phyloP scores from a whole-genome alignment of 2,329 filamentous ascomycete genomes.

The Cryphonectria naterciae region DNA sequence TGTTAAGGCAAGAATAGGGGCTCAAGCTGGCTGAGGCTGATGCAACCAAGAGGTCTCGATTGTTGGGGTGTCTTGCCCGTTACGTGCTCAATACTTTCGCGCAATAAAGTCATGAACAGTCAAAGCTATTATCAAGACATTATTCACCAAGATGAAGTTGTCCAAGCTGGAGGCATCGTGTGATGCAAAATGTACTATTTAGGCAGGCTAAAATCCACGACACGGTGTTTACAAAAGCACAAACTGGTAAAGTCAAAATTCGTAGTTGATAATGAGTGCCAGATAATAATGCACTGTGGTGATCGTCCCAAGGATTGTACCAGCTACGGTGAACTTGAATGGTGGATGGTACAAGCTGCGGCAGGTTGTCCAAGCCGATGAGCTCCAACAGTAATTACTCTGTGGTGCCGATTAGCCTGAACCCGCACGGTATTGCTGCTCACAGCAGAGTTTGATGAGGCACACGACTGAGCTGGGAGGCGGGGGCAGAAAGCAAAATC shows the following conservation, averaged over 20 bases:
- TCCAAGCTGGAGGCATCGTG: neutral
- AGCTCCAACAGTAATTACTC: conserved; percentile 1
- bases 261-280: conserved; percentile 16
- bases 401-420: neutral
- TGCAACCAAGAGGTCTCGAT: no score
- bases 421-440: neutral
- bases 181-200: conserved; percentile 13
- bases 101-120: conserved; percentile 11
- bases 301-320: conserved; percentile 8
- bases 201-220: conserved; percentile 4
- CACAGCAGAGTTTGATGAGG: conserved; percentile 14
- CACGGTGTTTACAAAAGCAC: conserved; percentile 1
- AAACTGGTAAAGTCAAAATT: conserved; percentile 2
- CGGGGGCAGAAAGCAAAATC: conserved; percentile 37
- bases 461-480: conserved; percentile 36
- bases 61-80: conserved; percentile 9
- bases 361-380: conserved; percentile 11
- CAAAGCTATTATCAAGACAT: neutral
- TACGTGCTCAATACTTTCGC: neutral
- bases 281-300: neutral
- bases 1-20: neutral
- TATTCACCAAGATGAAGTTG: conserved; percentile 8
- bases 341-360: conserved; percentile 9
- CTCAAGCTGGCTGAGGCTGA: neutral
- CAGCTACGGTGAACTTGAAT: conserved; percentile 10